Evolutionary conservation across 1,139 yeast genomes (phyloP).

Genomic region (Blastobotrys persicus): DNA sequence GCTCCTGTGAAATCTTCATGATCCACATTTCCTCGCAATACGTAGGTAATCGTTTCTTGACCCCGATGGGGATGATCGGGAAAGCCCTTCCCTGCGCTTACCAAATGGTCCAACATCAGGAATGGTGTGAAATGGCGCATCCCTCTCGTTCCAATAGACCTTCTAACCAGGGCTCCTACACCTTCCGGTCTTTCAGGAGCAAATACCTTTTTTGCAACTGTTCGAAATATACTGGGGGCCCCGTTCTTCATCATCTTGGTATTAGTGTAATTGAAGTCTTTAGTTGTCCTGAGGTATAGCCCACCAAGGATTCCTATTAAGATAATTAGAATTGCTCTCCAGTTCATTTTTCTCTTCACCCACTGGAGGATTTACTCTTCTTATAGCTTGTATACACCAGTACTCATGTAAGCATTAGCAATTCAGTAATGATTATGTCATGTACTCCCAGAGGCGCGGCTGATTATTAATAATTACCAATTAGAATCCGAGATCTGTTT

Average conservation of each 20-base stretch:
- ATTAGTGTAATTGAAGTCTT: not conserved
- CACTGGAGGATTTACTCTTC: too few relatives aligned
- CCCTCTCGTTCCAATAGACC: constrained; percentile 70
- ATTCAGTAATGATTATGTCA: not conserved
- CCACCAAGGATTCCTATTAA: not conserved
- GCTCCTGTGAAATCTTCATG: constrained; percentile 92
- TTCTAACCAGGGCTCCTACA: constrained; percentile 78
- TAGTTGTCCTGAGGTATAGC: not conserved
- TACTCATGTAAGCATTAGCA: too few relatives aligned
- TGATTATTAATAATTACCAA: too few relatives aligned
- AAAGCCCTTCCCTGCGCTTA: constrained; percentile 58
- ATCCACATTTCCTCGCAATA: constrained; percentile 73
- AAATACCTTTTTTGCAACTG: constrained; percentile 56
- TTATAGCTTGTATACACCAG: too few relatives aligned
- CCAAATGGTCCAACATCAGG: constrained; percentile 77
- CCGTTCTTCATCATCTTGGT: constrained; percentile 1
- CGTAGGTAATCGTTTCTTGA: constrained; percentile 80
- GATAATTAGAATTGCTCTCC: not conserved
- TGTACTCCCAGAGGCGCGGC: not conserved
- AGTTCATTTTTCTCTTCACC: not conserved
- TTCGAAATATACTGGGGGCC: constrained; percentile 37
- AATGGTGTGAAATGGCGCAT: constrained; percentile 80
- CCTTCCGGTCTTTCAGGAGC: constrained; percentile 84
- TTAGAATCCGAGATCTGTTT: too few relatives aligned
- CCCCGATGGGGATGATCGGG: constrained; percentile 95